phyloP scores from a whole-genome alignment of 2,329 filamentous ascomycete species.

The Dryadomyces quercivorus region DNA sequence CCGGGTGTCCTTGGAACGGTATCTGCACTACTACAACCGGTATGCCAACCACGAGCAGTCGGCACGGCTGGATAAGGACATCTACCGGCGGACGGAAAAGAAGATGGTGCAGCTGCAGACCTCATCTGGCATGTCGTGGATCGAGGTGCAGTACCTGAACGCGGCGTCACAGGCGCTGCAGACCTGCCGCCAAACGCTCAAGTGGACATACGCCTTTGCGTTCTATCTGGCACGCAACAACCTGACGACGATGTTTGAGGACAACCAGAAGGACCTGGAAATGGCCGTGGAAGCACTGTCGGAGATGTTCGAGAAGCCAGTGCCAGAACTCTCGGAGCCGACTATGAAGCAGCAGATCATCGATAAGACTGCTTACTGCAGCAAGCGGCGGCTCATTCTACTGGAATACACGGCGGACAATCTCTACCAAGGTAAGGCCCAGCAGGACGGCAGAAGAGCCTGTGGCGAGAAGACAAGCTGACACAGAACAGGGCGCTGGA shows the following conservation, averaged over 20 bases:
- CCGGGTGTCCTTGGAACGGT: conserved; percentile 83
- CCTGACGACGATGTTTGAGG: conserved; percentile 91
- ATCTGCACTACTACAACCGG: conserved; percentile 96
- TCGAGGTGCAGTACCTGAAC: conserved; percentile 95
- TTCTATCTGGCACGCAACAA: conserved; percentile 97
- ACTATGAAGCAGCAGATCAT: conserved; percentile 97
- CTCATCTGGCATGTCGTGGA: conserved; percentile 94
- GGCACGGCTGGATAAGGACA: conserved; percentile 89
- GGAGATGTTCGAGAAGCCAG: conserved; percentile 99
- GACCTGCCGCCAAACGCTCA: conserved; percentile 93
- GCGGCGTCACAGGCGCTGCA: conserved; percentile 87
- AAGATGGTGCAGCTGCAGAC: conserved; percentile 97
- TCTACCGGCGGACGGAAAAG: conserved; percentile 92
- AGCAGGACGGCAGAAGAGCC: neutral
- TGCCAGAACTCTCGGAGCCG: conserved; percentile 68
- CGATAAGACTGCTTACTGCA: conserved; percentile 97
- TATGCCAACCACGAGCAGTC: conserved; percentile 99
- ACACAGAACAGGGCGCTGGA: conserved; percentile 7
- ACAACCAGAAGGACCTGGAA: conserved; percentile 96
- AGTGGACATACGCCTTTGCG: conserved; percentile 98
- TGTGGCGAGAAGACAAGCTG: neutral
- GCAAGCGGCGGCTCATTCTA: conserved; percentile 77
- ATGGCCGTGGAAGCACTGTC: conserved; percentile 93
- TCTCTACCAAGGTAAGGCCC: conserved; percentile 65
- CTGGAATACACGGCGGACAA: conserved; percentile 90